Conservation (phyloP, 2,329 filamentous ascomycete genomes). For the Tolypocladium paradoxum region DNA sequence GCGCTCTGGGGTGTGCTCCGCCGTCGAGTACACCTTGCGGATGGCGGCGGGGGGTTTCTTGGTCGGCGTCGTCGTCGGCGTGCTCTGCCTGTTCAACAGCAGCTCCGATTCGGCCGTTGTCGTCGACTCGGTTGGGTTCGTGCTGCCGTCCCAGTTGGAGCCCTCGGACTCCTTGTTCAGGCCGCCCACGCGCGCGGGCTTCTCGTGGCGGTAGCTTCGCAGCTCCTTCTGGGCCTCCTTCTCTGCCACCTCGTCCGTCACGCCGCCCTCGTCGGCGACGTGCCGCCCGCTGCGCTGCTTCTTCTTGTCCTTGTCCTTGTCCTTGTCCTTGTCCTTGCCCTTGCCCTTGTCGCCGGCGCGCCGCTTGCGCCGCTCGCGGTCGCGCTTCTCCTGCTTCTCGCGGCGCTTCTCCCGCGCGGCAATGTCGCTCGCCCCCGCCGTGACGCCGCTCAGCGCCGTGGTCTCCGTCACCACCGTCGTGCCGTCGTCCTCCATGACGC, state of each 20-base stretch:
- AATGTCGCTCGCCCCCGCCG: slow-evolving; percentile 46
- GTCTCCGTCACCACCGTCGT: slow-evolving; percentile 35
- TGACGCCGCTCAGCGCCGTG: slow-evolving; percentile 42
- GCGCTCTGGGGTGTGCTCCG: slow-evolving; percentile 40
- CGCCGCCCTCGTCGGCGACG: slow-evolving; percentile 43
- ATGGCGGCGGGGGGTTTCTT: slow-evolving; percentile 30
- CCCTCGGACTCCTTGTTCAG: slow-evolving; percentile 76
- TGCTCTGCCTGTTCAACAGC: slow-evolving; percentile 45
- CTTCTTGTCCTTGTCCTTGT: slow-evolving; percentile 30
- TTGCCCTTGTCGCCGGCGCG: slow-evolving; percentile 30
- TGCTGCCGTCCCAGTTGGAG: slow-evolving; percentile 65
- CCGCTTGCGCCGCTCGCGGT: slow-evolving; percentile 22
- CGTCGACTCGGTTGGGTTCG: slow-evolving; percentile 54
- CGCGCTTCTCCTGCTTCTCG: slow-evolving; percentile 39
- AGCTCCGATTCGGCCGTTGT: slow-evolving; percentile 41
- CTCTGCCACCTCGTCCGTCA: slow-evolving; percentile 55
- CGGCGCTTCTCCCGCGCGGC: slow-evolving; percentile 44
- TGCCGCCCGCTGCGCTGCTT: slow-evolving; percentile 21
- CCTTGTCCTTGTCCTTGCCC: slow-evolving; percentile 16
- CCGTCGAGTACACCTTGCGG: slow-evolving; percentile 51
- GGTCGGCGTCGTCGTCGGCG: slow-evolving; percentile 42
- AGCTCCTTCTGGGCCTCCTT: slow-evolving; percentile 57
- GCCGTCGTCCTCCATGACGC: slow-evolving; percentile 45
- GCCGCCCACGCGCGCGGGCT: slow-evolving; percentile 75
- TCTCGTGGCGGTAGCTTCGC: slow-evolving; percentile 76